These are phyloP conservation scores for Pulveroboletus sp. DNA, from an alignment of 1,284 basidiomycete species.

Conservation along the genomic window DNA sequence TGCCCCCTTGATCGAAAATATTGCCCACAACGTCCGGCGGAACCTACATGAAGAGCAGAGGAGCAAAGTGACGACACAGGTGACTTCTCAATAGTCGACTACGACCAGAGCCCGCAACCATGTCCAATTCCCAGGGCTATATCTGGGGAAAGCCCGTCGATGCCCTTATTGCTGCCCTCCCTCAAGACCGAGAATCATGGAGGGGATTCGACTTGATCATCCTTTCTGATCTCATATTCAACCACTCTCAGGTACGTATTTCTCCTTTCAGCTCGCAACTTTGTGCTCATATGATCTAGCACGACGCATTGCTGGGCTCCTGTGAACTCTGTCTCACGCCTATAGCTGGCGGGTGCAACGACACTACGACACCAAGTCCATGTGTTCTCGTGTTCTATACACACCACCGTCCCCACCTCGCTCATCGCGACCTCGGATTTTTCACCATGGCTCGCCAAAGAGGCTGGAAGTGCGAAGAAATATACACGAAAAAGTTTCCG, in stretches of 20 bases:
- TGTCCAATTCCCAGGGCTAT: slow-evolving; percentile 62
- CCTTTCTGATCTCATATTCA: slow-evolving; percentile 91
- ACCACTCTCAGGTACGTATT: slow-evolving; percentile 69
- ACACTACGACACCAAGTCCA: slow-evolving; percentile 38
- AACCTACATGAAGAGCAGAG: slow-evolving; percentile 49
- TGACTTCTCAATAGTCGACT: slow-evolving; percentile 31
- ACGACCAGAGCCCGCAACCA: background rate
- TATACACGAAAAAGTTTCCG: slow-evolving; percentile 67
- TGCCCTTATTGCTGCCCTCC: slow-evolving; percentile 50
- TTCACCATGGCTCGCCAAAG: slow-evolving; percentile 65
- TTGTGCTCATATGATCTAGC: slow-evolving; percentile 46
- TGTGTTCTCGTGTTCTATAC: slow-evolving; percentile 88
- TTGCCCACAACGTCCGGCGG: slow-evolving; percentile 65
- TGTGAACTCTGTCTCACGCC: slow-evolving; percentile 54
- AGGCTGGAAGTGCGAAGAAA: slow-evolving; percentile 79
- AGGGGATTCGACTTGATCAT: slow-evolving; percentile 78
- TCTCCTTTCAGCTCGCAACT: background rate
- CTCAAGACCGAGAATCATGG: slow-evolving; percentile 17
- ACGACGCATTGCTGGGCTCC: slow-evolving; percentile 79
- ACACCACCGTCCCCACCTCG: slow-evolving; percentile 87
- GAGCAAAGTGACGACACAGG: slow-evolving; percentile 49
- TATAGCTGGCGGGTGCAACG: background rate
- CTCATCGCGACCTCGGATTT: slow-evolving; percentile 84
- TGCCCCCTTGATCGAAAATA: slow-evolving; percentile 73
- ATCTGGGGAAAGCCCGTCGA: slow-evolving; percentile 82